These are phyloP conservation scores for Apiospora koreana DNA, from an alignment of 2,329 filamentous ascomycete species.

Conservation along the genomic window DNA sequence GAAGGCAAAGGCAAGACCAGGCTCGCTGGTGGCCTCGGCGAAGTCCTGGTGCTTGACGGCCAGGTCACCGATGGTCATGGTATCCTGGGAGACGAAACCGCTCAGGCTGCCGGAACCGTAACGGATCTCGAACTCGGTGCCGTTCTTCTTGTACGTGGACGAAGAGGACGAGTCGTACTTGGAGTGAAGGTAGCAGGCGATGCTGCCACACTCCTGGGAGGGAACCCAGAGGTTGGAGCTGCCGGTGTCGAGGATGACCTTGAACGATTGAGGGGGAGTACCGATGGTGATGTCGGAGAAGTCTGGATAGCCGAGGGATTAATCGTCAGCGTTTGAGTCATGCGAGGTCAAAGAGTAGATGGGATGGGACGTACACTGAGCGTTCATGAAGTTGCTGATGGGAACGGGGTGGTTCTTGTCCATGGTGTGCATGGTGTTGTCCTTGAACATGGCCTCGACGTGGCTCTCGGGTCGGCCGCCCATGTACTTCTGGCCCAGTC, in stretches of 20 bases:
- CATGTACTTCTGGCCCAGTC: constrained; percentile 95
- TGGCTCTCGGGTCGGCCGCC: constrained; percentile 72
- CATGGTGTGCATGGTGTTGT: constrained; percentile 52
- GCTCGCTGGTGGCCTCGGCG: constrained; percentile 93
- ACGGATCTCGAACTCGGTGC: constrained; percentile 85
- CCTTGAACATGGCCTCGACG: constrained; percentile 71
- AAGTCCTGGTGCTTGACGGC: constrained; percentile 89
- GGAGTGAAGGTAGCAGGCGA: constrained; percentile 95
- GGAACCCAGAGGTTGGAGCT: constrained; percentile 99
- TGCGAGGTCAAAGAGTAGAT: background rate
- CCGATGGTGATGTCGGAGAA: constrained; percentile 96
- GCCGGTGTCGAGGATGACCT: constrained; percentile 97
- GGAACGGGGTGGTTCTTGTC: constrained; percentile 13
- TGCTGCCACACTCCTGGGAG: constrained; percentile 84
- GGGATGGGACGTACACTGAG: constrained; percentile 37
- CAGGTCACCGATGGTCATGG: constrained; percentile 83
- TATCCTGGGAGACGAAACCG: constrained; percentile 91
- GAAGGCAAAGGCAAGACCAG: constrained; percentile 95
- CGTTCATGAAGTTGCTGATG: constrained; percentile 14
- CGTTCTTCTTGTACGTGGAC: constrained; percentile 91
- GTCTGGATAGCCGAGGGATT: constrained; percentile 55
- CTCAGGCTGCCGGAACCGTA: constrained; percentile 95
- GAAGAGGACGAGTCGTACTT: constrained; percentile 94
- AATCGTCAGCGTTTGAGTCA: background rate
- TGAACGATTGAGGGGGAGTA: constrained; percentile 91